Evolutionary conservation across 371 early-diverging fungal genomes (phyloP), one percentile per base, ranked within the genome.

Genomic region (Thermomucor indicae-seudaticae): DNA sequence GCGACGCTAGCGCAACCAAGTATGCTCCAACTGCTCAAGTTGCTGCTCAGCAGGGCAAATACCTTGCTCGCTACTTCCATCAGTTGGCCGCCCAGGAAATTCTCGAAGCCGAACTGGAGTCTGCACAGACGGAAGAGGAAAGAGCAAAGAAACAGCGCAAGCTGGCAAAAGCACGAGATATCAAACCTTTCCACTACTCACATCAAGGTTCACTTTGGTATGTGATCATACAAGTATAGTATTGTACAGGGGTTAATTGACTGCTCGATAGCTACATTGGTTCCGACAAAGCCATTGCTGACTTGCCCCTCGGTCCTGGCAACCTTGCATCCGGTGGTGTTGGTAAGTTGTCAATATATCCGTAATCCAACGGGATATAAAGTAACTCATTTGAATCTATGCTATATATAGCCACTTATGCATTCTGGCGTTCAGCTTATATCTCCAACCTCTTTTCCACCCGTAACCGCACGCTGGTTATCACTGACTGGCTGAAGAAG

Each of bases 11-110:
- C 8, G 89, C 91, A 4, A 89, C 93, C 19, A 84, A 85, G 60
- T 86, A 78, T 58, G 89, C 93, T n/a, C 92, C 93, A 17, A 90
- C 92, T 34, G 94, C 93, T 14, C 96, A 96, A 62, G 96, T 95
- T 25, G 94, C 96, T n/a, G 81, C 81, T 41, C 86, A 90, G 52
- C 93, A 95, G 61, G 96, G 93, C 38, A 78, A 78, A 41, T 93
- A 92, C 72, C 78, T 96, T 42, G 89, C 92, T 14, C 73, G 75
- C 14, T 56, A 84, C 19, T 83, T 95, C 53, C 78, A 81, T 47
- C 62, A 69, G 34, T 37, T 83, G 51, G 80, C 81, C 34, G 67
- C 55, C 43, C 64, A 66, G 32, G 79, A 79, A 43, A 67, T 59
- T 19, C 57, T 72, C 24, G 60, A 73, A 46, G 49, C 59, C 19